Percentiles rank a stretch among this genome's conserved stretches.
phyloP scores from a whole-genome alignment of 805 yeast species.

The Grigorovia transvaalensis region DNA sequence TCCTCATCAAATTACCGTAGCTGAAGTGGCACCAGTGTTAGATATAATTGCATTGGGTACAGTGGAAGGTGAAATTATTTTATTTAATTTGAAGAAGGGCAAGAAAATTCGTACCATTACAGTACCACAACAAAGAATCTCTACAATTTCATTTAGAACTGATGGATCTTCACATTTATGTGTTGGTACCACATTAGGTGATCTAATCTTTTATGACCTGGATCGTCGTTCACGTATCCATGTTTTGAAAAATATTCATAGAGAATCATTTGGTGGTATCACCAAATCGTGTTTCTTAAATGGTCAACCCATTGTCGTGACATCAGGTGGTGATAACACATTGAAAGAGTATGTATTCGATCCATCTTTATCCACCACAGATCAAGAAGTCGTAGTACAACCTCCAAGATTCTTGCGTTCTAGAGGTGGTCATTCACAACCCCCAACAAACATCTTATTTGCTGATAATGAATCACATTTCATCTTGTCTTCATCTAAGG shows the following conservation, averaged over 20 bases:
- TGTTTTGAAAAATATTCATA: constrained; percentile 60
- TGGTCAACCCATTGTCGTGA: constrained; percentile 85
- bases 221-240: constrained; percentile 66
- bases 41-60: constrained; percentile 77
- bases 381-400: constrained; percentile 46
- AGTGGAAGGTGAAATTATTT: constrained; percentile 49
- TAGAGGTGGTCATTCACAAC: constrained; percentile 95
- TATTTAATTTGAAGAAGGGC: constrained; percentile 62
- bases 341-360: constrained; percentile 89
- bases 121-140: constrained; percentile 32
- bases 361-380: constrained; percentile 60
- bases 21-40: constrained; percentile 77
- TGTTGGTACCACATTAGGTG: constrained; percentile 71
- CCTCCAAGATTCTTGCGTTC: constrained; percentile 90
- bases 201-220: constrained; percentile 75
- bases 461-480: constrained; percentile 77
- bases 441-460: constrained; percentile 68
- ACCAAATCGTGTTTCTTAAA: constrained; percentile 63
- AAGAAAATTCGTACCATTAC: constrained; percentile 42
- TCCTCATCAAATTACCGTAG: constrained; percentile 49
- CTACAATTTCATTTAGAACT: constrained; percentile 75
- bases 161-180: constrained; percentile 82
- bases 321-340: constrained; percentile 85
- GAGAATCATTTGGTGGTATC: constrained; percentile 67
- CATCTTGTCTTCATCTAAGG: constrained; percentile 76